Evolutionary conservation across 1,284 basidiomycete species (phyloP), one percentile per base, ranked within the genome.

Genomic region (Baeospora myosura): DNA sequence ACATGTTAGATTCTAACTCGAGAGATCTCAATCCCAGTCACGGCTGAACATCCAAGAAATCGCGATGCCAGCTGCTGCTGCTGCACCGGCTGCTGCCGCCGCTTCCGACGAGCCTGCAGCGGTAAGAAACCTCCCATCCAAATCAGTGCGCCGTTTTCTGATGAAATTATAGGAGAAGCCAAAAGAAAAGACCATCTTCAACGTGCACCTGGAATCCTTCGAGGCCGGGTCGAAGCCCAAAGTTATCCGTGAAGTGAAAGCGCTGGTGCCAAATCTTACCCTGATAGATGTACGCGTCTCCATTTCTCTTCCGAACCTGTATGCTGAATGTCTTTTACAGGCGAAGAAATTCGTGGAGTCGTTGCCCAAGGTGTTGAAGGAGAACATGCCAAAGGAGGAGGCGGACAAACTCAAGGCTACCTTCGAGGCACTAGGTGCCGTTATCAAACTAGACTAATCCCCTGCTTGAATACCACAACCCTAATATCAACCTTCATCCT

Each of bases 331-430:
- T 41, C 28, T 54, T 52, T 26, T 52, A 29, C 53, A 96, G 93
- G 96, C 96, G 26, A 99, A 99, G 79, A 98, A 97, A 70, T 97
- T 98, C 57, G 96, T 98, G 46, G 96, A 99, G 68, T 92, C 89
- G 20, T 69, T 92, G 52, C 96, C 96, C 24, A 88, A 98, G 67
- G 70, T 86, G 3, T 71, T 99, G 57, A 99, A 98, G 72, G 96
- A 98, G 69, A 92, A 92, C 60, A 61, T 96, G 47, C 78, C 89
- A 25, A 99, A 99, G 69, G 96, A 99, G 56, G 96, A 99, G 38
- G 94, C 94, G 8, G 95, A 98, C 65, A 98, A 98, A 70, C 70
- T 99, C 58, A 81, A 95, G 69, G 84, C 86, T 64, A 81, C 82
- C 21, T 88, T 99, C 65, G 83, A 90, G 66, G 83, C 70, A 47